Base-by-base conservation (phyloP, 139 green algal species). In the Coelastrella sp. region DNA sequence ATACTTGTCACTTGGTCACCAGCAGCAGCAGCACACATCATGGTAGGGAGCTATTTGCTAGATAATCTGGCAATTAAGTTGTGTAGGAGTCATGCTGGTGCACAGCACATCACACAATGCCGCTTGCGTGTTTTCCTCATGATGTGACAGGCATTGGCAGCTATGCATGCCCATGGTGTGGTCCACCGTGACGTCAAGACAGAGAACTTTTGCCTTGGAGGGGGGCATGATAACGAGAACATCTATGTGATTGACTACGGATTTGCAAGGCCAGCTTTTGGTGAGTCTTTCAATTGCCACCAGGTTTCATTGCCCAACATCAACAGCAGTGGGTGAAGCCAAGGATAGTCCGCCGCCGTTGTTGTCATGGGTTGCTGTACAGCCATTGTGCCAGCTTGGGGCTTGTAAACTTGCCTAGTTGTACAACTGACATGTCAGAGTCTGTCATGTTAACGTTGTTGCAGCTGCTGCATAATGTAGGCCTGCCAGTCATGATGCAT, bases 171-270 rank as follows among this genome's bases (percentile, higher is more conserved):
- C 5, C 27, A 8, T 9, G 75, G 75, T 23, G 53, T 41, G 34
- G 71, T 82, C 23, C 75, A 82, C 30, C 62, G 48, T 21, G 75
- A 82, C 40, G 75, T 82, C 21, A 82, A 82, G 53, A 82, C 75
- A 41, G 75, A 69, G 40, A 82, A 82, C 53, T 59, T 69, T 35
- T 82, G 75, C 53, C 30, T 57, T 21, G 48, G 27, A 41, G 35
- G 27, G 2, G 21, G 13, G 19, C 23, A 23, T 41, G 13, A 40
- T 34, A 66, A 32, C 15, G 45, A 27, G 8, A 80, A 35, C 34
- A 59, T 69, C 23, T 59, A 82, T 15, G 53, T 23, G 13, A 53
- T 82, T 23, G 75, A 82, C 34, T 57, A 27, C 0, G 75, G 75
- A 21, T 82, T 82, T 64, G 27, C 75, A 2, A 23, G 75, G 9